Conservation (phyloP, 2,329 filamentous ascomycete species). For the Dendryphion nanum region DNA sequence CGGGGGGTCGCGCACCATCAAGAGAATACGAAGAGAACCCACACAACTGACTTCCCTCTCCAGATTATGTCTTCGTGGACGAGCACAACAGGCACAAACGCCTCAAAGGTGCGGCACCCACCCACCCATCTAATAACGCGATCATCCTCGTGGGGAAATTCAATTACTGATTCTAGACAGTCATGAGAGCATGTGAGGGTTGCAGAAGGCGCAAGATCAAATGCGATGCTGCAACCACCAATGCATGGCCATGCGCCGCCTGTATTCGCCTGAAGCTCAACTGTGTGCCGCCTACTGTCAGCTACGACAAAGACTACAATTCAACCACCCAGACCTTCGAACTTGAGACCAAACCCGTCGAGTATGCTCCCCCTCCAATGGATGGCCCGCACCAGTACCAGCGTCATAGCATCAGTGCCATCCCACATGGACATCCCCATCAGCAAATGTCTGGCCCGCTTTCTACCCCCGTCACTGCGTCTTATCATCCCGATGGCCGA, state of each 20-base stretch:
- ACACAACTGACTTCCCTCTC: conserved; percentile 17
- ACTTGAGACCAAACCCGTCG: conserved; percentile 38
- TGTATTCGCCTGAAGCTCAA: conserved; percentile 90
- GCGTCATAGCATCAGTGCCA: conserved; percentile 22
- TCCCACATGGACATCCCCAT: conserved; percentile 27
- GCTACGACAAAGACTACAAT: conserved; percentile 62
- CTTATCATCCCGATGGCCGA: conserved; percentile 23
- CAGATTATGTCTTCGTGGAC: conserved; percentile 98
- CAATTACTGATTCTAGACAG: conserved; percentile 48
- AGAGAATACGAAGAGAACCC: no score
- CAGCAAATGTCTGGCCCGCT: conserved; percentile 31
- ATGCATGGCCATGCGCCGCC: conserved; percentile 95
- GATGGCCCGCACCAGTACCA: conserved; percentile 43
- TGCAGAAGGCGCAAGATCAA: conserved; percentile 96
- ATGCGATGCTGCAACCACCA: conserved; percentile 94
- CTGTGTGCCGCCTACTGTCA: conserved; percentile 84
- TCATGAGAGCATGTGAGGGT: conserved; percentile 96
- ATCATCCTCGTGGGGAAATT: no score
- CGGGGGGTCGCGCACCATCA: no score
- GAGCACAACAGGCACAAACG: conserved; percentile 98
- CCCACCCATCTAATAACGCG: no score
- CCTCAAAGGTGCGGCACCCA: conserved; percentile 74
- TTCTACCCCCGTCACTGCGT: conserved; percentile 25
- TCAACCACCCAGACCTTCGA: conserved; percentile 41
- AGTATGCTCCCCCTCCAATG: conserved; percentile 39